phyloP scores from a whole-genome alignment of 768 basidiomycete genomes.

The Tephrocybe rancida region DNA sequence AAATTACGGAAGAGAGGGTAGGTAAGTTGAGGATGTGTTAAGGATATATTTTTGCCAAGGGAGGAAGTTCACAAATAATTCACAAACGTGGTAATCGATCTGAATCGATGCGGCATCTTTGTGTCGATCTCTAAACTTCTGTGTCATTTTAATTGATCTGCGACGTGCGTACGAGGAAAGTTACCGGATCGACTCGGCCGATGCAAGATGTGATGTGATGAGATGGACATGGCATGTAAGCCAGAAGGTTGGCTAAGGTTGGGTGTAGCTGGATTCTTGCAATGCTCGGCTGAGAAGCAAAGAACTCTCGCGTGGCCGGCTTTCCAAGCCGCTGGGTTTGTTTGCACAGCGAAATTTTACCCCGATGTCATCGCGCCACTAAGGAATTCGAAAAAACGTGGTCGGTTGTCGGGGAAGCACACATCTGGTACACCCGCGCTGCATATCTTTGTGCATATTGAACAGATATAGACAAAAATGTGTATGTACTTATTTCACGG shows the following conservation, averaged over 20 bases:
- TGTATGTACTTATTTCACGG: neutral
- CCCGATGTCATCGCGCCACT: constrained; percentile 10
- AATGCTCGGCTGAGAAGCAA: no score
- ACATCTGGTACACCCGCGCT: no score
- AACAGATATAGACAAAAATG: no score
- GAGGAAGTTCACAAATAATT: neutral
- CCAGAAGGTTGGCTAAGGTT: no score
- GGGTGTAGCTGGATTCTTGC: no score
- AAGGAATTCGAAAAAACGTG: constrained; percentile 4
- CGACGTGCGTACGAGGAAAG: neutral
- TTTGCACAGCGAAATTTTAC: constrained; percentile 11
- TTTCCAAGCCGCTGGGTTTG: no score
- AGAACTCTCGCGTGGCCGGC: no score
- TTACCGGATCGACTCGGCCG: neutral
- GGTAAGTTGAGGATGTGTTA: neutral
- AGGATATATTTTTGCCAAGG: neutral
- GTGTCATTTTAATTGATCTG: neutral
- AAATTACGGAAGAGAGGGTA: neutral
- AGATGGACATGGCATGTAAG: no score
- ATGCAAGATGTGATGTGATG: neutral
- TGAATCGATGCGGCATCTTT: no score
- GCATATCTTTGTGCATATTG: no score
- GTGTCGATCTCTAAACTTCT: constrained; percentile 2
- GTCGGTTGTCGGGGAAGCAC: constrained; percentile 8
- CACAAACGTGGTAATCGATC: neutral